Conservation (phyloP, 2,329 filamentous ascomycete genomes). For the Golovinomyces cichoracearum region DNA sequence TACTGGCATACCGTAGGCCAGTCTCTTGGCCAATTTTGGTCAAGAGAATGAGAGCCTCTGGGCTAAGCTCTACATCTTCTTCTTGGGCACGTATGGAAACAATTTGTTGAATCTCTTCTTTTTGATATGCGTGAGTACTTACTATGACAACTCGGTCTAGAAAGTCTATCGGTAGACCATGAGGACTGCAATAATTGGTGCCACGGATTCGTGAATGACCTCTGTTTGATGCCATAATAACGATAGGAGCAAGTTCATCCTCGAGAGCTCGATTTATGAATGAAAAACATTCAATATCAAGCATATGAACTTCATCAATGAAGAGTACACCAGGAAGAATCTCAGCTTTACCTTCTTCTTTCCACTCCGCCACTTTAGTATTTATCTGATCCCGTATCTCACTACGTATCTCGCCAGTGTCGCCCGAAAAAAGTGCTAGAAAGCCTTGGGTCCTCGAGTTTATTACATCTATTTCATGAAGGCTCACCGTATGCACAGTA, state of each 20-base stretch:
- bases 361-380: constrained; percentile 96
- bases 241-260: constrained; percentile 78
- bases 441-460: constrained; percentile 98
- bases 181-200: constrained; percentile 76
- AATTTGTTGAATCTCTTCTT: constrained; percentile 77
- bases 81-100: constrained; percentile 78
- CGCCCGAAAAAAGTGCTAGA: constrained; percentile 84
- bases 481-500: constrained; percentile 82
- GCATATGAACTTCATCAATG: constrained; percentile 98
- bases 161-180: constrained; percentile 86
- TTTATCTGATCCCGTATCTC: constrained; percentile 98
- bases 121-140: constrained; percentile 61
- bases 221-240: constrained; percentile 98
- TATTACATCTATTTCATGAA: constrained; percentile 98
- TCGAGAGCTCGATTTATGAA: constrained; percentile 95
- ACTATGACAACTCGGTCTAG: constrained; percentile 90
- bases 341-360: constrained; percentile 95
- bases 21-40: constrained; percentile 91
- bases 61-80: constrained; percentile 76
- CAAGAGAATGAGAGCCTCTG: constrained; percentile 72
- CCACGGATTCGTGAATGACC: constrained; percentile 78
- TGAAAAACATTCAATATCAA: constrained; percentile 96
- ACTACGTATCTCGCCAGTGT: constrained; percentile 90
- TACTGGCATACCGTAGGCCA: constrained; percentile 84
- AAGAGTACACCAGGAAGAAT: constrained; percentile 94